Evolutionary conservation across 2,329 filamentous ascomycete genomes (phyloP).

Genomic region (Amauroascus niger): DNA sequence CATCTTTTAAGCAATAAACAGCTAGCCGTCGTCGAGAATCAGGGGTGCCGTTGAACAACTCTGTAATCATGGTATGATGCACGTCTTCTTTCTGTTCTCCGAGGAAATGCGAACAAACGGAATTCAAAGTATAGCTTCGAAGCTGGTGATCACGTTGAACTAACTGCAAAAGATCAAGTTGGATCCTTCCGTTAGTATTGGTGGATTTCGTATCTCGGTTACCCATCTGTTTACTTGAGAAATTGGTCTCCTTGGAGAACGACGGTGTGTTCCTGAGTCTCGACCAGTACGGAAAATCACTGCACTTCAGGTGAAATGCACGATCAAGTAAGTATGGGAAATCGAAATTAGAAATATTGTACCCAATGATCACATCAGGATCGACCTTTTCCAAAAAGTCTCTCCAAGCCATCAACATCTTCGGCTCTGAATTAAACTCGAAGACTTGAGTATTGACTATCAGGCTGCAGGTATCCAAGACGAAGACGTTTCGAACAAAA

Average conservation of each 20-base stretch:
- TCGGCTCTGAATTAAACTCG: conserved; percentile 67
- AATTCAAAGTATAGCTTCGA: conserved; percentile 94
- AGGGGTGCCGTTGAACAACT: conserved; percentile 89
- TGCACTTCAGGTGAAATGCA: conserved; percentile 71
- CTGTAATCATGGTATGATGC: conserved; percentile 98
- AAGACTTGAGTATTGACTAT: conserved; percentile 94
- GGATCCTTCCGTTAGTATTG: conserved; percentile 86
- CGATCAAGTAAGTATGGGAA: conserved; percentile 91
- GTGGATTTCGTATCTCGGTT: conserved; percentile 89
- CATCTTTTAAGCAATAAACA: conserved; percentile 95
- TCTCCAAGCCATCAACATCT: conserved; percentile 89
- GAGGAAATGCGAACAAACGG: conserved; percentile 86
- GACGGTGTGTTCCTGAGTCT: conserved; percentile 64
- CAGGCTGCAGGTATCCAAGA: conserved; percentile 77
- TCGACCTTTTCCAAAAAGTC: conserved; percentile 84
- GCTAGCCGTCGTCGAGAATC: conserved; percentile 85
- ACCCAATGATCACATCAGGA: conserved; percentile 94
- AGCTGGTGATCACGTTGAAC: conserved; percentile 92
- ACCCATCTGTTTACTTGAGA: conserved; percentile 97
- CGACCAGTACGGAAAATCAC: conserved; percentile 77
- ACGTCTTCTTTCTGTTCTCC: conserved; percentile 98
- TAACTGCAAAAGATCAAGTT: conserved; percentile 87
- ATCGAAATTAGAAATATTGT: conserved; percentile 98
- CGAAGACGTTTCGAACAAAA: conserved; percentile 94
- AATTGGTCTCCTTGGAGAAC: conserved; percentile 65